These are phyloP conservation scores for Colletotrichum nymphaeae DNA, from an alignment of 2,329 filamentous ascomycete genomes.

Conservation along the genomic window DNA sequence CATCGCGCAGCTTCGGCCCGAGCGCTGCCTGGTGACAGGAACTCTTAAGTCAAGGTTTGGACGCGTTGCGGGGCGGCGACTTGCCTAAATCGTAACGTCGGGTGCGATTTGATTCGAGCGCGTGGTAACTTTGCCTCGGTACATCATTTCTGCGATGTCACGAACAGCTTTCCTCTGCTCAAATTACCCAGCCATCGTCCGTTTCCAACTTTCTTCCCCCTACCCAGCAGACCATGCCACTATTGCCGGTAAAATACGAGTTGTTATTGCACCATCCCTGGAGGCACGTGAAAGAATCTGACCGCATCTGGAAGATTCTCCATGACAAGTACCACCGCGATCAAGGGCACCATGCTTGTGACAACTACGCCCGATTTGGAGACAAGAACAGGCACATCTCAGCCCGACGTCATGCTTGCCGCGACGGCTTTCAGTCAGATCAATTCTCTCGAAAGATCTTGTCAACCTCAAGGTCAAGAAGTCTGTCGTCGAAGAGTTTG, in stretches of 20 bases:
- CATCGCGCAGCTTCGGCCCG: not conserved
- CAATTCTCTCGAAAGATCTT: not conserved
- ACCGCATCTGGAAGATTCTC: not conserved
- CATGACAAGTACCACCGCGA: not conserved
- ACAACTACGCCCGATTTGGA: not conserved
- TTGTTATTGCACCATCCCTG: not conserved
- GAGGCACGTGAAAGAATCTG: constrained; percentile 12
- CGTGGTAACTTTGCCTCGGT: constrained; percentile 15
- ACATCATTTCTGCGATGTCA: constrained; percentile 21
- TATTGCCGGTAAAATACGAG: not conserved
- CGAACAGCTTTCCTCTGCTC: not conserved
- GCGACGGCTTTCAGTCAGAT: not conserved
- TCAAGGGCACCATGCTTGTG: not conserved
- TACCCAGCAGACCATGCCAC: not conserved
- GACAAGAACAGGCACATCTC: not conserved
- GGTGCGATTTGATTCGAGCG: constrained; percentile 24
- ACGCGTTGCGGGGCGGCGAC: too few relatives aligned
- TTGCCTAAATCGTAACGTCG: not conserved
- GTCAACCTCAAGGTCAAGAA: not conserved
- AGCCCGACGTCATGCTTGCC: not conserved
- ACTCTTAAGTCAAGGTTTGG: not conserved
- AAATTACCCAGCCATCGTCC: not conserved
- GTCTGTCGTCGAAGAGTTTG: not conserved
- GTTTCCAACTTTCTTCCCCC: not conserved
- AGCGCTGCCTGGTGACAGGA: not conserved